Base-by-base conservation (phyloP, 1,284 basidiomycete genomes). In the Ceratobasidium sp. region DNA sequence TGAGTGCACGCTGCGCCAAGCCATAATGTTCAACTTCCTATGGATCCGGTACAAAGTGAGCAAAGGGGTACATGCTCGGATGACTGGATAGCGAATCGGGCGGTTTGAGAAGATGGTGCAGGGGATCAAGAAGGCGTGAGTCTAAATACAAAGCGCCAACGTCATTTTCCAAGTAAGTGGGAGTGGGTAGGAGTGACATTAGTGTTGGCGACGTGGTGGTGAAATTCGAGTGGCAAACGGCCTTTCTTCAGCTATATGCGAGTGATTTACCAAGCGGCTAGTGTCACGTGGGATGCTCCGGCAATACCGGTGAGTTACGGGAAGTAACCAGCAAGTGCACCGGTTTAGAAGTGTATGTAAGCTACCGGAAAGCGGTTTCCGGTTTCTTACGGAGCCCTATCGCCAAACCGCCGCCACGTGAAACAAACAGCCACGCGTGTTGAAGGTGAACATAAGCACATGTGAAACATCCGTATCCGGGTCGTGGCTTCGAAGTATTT, bases 281-380 rank as follows among this genome's bases (percentile, higher is more conserved):
- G 40, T 15, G 12, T 42, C 56, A 58, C 56, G 56, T 58, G 56
- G 35, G 25, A 35, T 27, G 10, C 25, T 22, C 25, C 20, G 45
- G 56, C 8, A 25, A 43, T 20, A 43, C 40, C 54, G n/a, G 56
- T 35, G 31, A 58, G 38, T 58, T 58, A 58, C 56, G 13, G 56
- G 42, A 58, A 58, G 56, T 58, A 25, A 58, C 56, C 8, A 42
- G 31, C 45, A 27, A 42, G n/a, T 27, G 45, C 38, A 38, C 56
- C 56, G 42, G 56, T 58, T 58, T 58, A 25, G 56, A 58, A 43
- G 56, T 58, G 56, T 58, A 15, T 58, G 56, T 58, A 58, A 58
- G 56, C 40, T 43, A 43, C n/a, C 56, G 22, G 56, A 43, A 58
- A 58, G 56, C 56, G 56, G 31, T 45, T 58, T 45, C 27, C 25